Conservation (phyloP, 1,139 yeast genomes). For the Debaryomyces sp. region DNA sequence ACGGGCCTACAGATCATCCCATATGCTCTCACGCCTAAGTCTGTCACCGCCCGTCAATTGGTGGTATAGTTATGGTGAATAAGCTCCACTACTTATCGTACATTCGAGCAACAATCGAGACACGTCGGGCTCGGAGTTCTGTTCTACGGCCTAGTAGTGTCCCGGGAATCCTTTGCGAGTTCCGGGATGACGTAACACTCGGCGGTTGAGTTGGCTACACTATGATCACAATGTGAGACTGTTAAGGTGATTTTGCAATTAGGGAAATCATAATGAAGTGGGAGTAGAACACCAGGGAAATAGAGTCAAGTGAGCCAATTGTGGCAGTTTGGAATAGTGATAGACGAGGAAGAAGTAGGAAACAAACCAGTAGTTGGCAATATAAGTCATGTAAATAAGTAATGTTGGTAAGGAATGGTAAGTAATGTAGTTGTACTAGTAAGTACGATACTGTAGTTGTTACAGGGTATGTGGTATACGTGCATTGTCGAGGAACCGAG, state of each 20-base stretch:
- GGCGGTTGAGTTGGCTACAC: background rate
- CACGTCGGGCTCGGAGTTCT: slow-evolving; percentile 2
- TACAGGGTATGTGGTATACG: no score
- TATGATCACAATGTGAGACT: background rate
- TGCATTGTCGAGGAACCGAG: no score
- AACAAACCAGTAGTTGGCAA: no score
- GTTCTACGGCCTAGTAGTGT: background rate
- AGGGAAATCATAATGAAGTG: background rate
- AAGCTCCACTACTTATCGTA: background rate
- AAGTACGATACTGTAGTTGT: no score
- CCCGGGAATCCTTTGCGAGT: background rate
- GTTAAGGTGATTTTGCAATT: background rate
- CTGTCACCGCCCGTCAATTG: background rate
- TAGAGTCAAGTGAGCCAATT: no score
- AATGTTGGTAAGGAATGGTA: no score
- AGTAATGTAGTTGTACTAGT: no score
- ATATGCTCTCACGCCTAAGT: background rate
- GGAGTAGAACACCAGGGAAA: background rate
- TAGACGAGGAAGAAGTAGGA: background rate
- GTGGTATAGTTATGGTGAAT: background rate
- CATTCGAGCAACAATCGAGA: background rate
- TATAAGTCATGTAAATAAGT: no score
- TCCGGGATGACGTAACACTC: background rate
- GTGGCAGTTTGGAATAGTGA: background rate
- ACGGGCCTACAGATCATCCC: background rate